These are phyloP conservation scores for Craterostigma plantagineum DNA, from an alignment of 257 asterid species.

Conservation along the genomic window DNA sequence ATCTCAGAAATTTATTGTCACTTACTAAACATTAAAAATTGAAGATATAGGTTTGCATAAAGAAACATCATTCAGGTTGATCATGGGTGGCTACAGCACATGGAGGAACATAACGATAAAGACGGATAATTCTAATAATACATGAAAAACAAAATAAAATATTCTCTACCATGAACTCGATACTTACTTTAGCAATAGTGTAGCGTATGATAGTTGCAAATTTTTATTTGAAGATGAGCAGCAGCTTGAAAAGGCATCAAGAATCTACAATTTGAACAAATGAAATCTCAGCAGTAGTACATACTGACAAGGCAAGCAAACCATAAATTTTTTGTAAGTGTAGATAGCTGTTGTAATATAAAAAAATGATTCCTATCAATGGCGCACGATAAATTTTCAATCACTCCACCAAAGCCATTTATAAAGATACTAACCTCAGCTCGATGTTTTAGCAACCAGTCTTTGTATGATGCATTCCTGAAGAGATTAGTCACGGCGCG, in stretches of 20 bases:
- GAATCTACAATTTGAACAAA: constrained; percentile 37
- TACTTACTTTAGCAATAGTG: constrained; percentile 88
- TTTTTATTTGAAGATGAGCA: constrained; percentile 78
- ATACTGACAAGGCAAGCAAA: neutral
- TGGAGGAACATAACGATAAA: neutral
- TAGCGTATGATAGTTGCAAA: constrained; percentile 73
- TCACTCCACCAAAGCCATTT: neutral
- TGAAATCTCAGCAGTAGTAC: neutral
- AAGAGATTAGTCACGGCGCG: constrained; percentile 83
- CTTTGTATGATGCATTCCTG: constrained; percentile 33
- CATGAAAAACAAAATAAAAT: neutral
- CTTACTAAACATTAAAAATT: neutral
- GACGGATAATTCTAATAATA: no score
- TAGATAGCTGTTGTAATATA: neutral
- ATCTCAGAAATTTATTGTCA: no score
- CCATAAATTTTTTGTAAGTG: neutral
- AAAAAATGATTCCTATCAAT: neutral
- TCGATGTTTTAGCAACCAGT: constrained; percentile 55
- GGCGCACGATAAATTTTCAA: no score
- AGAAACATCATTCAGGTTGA: constrained; percentile 1
- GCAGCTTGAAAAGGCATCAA: constrained; percentile 69
- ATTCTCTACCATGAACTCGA: neutral
- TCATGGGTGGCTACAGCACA: neutral
- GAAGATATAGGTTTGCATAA: constrained; percentile 3
- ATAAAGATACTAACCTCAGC: constrained; percentile 46